Evolutionary conservation across 371 early-diverging fungal species (phyloP).

Genomic region (Mucor racemosus): DNA sequence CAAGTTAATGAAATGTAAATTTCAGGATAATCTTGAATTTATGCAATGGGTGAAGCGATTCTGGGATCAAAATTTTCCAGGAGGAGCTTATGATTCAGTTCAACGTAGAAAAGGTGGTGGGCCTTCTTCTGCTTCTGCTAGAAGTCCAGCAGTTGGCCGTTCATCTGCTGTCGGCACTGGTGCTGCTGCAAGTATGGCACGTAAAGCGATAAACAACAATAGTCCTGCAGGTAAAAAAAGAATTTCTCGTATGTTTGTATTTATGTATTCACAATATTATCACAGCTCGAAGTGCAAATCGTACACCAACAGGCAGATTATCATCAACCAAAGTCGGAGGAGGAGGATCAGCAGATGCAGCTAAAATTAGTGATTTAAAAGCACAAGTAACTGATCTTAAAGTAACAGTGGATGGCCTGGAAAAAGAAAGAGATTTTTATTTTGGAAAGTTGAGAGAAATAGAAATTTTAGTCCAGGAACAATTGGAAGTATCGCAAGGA

Average conservation of each 20-base stretch:
- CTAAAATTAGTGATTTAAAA: conserved; percentile 66
- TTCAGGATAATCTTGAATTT: conserved; percentile 97
- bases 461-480: conserved; percentile 86
- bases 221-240: conserved; percentile 10
- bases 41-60: conserved; percentile 90
- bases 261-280: neutral
- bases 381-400: conserved; percentile 79
- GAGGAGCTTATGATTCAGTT: conserved; percentile 81
- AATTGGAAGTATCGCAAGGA: conserved; percentile 46
- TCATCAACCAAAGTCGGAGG: conserved; percentile 27
- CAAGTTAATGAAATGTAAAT: conserved; percentile 84
- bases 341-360: conserved; percentile 14
- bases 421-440: conserved; percentile 95
- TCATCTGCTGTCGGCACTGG: conserved; percentile 17
- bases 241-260: neutral
- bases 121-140: conserved; percentile 16
- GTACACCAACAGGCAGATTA: conserved; percentile 32
- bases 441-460: conserved; percentile 91
- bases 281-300: conserved; percentile 31
- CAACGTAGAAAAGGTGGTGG: conserved; percentile 82
- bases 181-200: conserved; percentile 31
- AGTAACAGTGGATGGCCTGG: conserved; percentile 80
- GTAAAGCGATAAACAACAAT: conserved; percentile 15
- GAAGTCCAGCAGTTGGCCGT: conserved; percentile 20
- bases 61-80: conserved; percentile 86